Base-by-base conservation (phyloP, 257 asterid species). In the Linaria vulgaris region DNA sequence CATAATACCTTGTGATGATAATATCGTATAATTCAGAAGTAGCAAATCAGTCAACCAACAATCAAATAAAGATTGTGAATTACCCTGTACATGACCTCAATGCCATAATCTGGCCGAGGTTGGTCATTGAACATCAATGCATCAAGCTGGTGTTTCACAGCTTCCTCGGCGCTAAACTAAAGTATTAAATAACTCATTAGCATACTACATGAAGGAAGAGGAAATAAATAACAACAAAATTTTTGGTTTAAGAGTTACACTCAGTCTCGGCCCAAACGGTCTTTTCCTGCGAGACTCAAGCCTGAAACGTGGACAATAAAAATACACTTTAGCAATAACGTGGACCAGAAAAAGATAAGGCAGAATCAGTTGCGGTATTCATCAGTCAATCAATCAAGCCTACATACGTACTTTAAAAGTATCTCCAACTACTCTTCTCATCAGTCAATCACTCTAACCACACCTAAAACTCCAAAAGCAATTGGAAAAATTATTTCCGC, bases 21-120 rank as follows among this genome's bases (percentile, higher is more conserved):
- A 7, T 17, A 48, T 10, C 63, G 34, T 30, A 19, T 2, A 17
- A 38, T 7, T 59, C 46, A 61, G 67, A 70, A 55, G 25, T 14
- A 70, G 22, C 34, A 54, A 31, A 34, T 30, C 8, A 62, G 31
- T 30, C 11, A 56, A 64, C 41, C 39, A 44, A 62, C 56, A 39
- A 48, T 53, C 45, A 76, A 43, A 49, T 13, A 44, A 44, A 12
- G 45, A 44, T 14, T 44, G 44, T 19, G 56, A 20, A 45, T 38
- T 71, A 87, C 91, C 95, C 96, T 83, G 60, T 91, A 86, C 96
- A 91, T 91, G 72, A 91, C 96, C 82, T 91, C 98, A 48, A 91
- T 80, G 64, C 98, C 98, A 70, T 91, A 88, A 82, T 91, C 98
- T 11, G 85, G 86, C 39, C 82, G 88, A 52, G 96, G 95, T 47